phyloP scores from a whole-genome alignment of 768 basidiomycete species.

The Rhizopogon vulgaris region DNA sequence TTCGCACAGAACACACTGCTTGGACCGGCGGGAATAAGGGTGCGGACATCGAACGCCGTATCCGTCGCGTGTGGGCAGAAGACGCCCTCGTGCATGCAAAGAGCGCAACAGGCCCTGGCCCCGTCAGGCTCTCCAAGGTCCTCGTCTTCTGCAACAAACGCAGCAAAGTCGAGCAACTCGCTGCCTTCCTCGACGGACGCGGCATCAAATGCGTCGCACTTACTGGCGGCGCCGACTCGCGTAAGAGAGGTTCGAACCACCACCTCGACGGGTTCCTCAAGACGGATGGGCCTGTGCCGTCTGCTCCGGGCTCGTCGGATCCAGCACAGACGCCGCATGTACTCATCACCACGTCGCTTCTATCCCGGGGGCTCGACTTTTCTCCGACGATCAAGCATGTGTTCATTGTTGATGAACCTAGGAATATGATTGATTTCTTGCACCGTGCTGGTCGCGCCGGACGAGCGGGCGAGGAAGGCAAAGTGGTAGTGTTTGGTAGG shows the following conservation, averaged over 20 bases:
- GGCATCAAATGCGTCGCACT: constrained; percentile 61
- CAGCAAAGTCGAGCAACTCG: constrained; percentile 58
- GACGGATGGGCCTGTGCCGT: constrained; percentile 2
- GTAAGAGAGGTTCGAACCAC: constrained; percentile 65
- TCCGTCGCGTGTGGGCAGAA: constrained; percentile 70
- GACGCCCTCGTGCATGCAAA: constrained; percentile 38
- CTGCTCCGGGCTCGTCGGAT: constrained; percentile 12
- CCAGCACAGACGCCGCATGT: constrained; percentile 48
- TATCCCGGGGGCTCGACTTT: constrained; percentile 89
- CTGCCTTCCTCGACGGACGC: constrained; percentile 49
- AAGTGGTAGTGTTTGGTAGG: constrained; percentile 75
- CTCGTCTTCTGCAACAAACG: constrained; percentile 82
- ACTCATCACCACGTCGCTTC: constrained; percentile 83
- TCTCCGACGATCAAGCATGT: constrained; percentile 71
- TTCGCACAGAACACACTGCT: constrained; percentile 66
- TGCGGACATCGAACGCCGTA: constrained; percentile 70
- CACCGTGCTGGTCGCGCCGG: constrained; percentile 86
- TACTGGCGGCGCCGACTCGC: constrained; percentile 52
- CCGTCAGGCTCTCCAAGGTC: constrained; percentile 50
- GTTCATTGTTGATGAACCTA: constrained; percentile 82
- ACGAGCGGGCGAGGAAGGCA: constrained; percentile 63
- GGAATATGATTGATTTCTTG: constrained; percentile 87
- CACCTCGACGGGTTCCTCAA: constrained; percentile 74
- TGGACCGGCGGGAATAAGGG: constrained; percentile 80
- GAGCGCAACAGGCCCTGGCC: constrained; percentile 13